Conservation (phyloP, 2,329 filamentous ascomycete species). For the Sporothrix pallida region DNA sequence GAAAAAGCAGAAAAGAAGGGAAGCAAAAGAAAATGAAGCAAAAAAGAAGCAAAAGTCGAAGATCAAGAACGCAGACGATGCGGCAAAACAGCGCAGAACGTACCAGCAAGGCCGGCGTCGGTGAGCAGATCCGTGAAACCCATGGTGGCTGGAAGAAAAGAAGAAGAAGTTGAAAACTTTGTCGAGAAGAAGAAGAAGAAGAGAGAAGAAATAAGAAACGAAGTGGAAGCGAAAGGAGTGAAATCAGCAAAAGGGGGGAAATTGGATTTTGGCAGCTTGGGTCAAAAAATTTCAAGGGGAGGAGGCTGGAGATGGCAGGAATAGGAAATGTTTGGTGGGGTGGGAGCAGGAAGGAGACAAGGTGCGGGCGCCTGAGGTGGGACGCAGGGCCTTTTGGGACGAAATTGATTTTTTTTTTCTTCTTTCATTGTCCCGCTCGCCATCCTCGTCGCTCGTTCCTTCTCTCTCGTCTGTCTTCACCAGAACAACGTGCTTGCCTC, state of each 20-base stretch:
- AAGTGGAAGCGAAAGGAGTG: slow-evolving; percentile 4
- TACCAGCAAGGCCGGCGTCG: slow-evolving; percentile 42
- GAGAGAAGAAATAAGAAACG: slow-evolving; percentile 20
- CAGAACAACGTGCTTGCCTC: slow-evolving; percentile 1
- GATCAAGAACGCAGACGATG: slow-evolving; percentile 20
- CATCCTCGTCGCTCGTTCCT: not conserved
- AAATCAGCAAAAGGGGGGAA: slow-evolving; percentile 3
- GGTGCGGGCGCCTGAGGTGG: slow-evolving; percentile 26
- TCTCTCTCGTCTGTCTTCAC: not conserved
- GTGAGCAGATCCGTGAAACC: slow-evolving; percentile 44
- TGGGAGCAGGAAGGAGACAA: not conserved
- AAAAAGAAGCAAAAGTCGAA: slow-evolving; percentile 17
- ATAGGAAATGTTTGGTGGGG: slow-evolving; percentile 30
- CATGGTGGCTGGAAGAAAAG: slow-evolving; percentile 37
- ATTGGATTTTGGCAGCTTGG: slow-evolving; percentile 18
- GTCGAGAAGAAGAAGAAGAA: slow-evolving; percentile 16
- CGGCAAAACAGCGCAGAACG: slow-evolving; percentile 35
- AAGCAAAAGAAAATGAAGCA: not conserved
- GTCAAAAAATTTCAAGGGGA: slow-evolving; percentile 28
- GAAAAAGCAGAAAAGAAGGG: slow-evolving; percentile 19
- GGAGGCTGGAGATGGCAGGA: slow-evolving; percentile 34
- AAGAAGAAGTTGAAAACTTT: slow-evolving; percentile 18
- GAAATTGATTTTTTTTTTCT: slow-evolving; percentile 33
- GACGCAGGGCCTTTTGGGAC: slow-evolving; percentile 14
- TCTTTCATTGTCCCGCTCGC: not conserved